phyloP scores from a whole-genome alignment of 208 protist genomes.

The Perkinsela sp. region DNA sequence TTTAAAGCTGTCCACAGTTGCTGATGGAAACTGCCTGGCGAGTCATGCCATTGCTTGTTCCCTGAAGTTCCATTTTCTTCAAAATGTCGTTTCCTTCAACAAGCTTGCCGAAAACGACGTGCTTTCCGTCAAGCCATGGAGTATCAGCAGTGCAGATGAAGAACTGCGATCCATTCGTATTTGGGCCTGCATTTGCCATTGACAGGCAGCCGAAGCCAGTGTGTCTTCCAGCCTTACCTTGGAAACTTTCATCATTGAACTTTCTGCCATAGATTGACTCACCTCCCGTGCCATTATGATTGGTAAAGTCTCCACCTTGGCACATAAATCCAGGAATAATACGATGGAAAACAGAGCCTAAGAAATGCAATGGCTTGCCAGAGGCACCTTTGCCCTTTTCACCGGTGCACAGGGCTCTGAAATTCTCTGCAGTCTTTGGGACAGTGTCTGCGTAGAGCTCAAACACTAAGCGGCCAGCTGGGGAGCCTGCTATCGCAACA shows the following conservation, averaged over 20 bases:
- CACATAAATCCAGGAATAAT: constrained; percentile 81
- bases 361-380: constrained; percentile 82
- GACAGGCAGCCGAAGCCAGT: constrained; percentile 71
- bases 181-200: constrained; percentile 90
- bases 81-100: constrained; percentile 47
- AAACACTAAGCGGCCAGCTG: constrained; percentile 15
- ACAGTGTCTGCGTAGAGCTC: constrained; percentile 17
- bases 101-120: constrained; percentile 81
- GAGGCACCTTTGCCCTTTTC: constrained; percentile 57
- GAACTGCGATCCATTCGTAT: constrained; percentile 87
- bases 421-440: constrained; percentile 32
- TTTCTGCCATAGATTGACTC: constrained; percentile 91
- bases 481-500: constrained; percentile 11
- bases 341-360: constrained; percentile 78
- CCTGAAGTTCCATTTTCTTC: constrained; percentile 32
- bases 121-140: constrained; percentile 68
- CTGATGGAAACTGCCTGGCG: constrained; percentile 20
- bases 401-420: constrained; percentile 39
- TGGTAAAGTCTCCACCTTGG: constrained; percentile 91
- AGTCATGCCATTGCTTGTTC: constrained; percentile 30
- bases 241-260: constrained; percentile 84
- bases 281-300: constrained; percentile 78
- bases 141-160: constrained; percentile 63
- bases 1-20: constrained; percentile 35
- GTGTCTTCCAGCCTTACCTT: constrained; percentile 64